Conservation (phyloP, 2,329 filamentous ascomycete species). For the Pseudomassariella vexata region DNA sequence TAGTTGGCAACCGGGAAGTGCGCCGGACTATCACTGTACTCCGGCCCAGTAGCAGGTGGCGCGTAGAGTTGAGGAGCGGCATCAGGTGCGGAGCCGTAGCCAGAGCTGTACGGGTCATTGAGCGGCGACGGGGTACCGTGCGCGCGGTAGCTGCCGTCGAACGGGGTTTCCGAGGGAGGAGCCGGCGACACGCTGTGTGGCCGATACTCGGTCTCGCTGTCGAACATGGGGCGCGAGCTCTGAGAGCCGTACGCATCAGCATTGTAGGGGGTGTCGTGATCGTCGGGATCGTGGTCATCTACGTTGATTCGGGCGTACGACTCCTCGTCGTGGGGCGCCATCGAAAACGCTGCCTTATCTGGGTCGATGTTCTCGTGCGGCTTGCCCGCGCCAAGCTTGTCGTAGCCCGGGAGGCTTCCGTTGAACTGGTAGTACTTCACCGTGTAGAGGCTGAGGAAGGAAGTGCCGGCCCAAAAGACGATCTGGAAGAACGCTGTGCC, state of each 20-base stretch:
- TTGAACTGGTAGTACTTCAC: conserved; percentile 58
- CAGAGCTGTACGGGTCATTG: conserved; percentile 20
- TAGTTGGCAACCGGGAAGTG: conserved; percentile 55
- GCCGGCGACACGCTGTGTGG: conserved; percentile 26
- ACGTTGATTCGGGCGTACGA: conserved; percentile 57
- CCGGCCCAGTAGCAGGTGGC: conserved; percentile 33
- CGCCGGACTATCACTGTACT: conserved; percentile 41
- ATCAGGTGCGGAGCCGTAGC: conserved; percentile 18
- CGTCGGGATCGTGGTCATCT: conserved; percentile 44
- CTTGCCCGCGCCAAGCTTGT: conserved; percentile 32
- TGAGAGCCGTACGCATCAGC: conserved; percentile 25
- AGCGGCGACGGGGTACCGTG: conserved; percentile 25
- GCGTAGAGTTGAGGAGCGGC: conserved; percentile 28
- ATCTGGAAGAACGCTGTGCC: conserved; percentile 57
- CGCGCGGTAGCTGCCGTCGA: conserved; percentile 40
- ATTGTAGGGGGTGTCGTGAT: conserved; percentile 20
- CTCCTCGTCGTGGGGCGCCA: conserved; percentile 61
- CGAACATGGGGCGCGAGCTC: conserved; percentile 35
- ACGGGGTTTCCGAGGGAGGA: conserved; percentile 21
- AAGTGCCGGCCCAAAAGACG: conserved; percentile 48
- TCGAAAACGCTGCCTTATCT: conserved; percentile 64
- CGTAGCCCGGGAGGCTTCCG: conserved; percentile 57
- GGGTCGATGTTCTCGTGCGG: conserved; percentile 52
- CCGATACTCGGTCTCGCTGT: conserved; percentile 44
- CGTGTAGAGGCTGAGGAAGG: conserved; percentile 53